Conservation (phyloP, 768 basidiomycete genomes). For the Tulasnella sp. region DNA sequence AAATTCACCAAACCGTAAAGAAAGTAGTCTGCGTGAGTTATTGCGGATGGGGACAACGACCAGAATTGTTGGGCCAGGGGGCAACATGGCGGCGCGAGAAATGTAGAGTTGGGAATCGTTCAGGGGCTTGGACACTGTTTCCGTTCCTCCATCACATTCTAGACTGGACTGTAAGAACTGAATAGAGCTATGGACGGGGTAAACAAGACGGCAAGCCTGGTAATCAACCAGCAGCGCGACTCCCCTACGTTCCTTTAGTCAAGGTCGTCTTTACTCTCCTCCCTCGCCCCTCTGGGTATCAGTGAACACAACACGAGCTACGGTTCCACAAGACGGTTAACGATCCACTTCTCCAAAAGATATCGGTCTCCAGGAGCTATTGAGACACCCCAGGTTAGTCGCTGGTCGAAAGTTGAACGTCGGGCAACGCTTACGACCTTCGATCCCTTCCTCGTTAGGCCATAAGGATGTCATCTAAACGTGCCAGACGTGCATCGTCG, state of each 20-base stretch:
- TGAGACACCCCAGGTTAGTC: neutral
- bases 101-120: neutral
- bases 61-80: neutral
- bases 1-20: too few relatives aligned
- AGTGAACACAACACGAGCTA: neutral
- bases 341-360: neutral
- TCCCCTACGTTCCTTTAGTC: neutral
- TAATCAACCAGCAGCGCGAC: neutral
- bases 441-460: neutral
- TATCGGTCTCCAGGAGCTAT: too few relatives aligned
- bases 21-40: too few relatives aligned
- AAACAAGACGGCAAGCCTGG: slow-evolving; percentile 11
- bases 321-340: too few relatives aligned
- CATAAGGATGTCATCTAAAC: neutral
- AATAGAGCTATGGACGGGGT: neutral
- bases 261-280: neutral
- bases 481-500: slow-evolving; percentile 16
- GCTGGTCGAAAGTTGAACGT: neutral
- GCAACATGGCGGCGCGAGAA: neutral
- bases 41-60: neutral
- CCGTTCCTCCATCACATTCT: neutral
- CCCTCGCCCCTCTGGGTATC: neutral
- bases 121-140: neutral
- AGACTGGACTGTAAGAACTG: slow-evolving; percentile 7
- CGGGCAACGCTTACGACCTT: neutral